Percentiles rank a stretch among this genome's conserved stretches.
phyloP scores from a whole-genome alignment of 768 basidiomycete genomes.

The Cystofilobasidium ferigula region DNA sequence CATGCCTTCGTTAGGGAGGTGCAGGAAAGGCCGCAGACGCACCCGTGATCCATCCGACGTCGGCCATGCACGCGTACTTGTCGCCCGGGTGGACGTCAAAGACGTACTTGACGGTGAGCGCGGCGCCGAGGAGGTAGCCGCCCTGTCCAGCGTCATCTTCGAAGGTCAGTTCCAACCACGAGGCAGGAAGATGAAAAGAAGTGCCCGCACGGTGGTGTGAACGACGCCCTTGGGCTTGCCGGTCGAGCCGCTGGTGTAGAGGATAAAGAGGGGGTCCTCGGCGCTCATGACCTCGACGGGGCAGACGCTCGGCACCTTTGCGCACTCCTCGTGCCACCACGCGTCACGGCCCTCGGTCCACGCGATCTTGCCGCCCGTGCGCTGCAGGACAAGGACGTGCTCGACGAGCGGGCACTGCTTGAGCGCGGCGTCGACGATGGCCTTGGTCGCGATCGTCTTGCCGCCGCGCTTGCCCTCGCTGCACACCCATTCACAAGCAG shows the following conservation, averaged over 20 bases:
- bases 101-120: slow-evolving; percentile 88
- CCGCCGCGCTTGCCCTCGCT: slow-evolving; percentile 82
- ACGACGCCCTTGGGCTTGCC: slow-evolving; percentile 97
- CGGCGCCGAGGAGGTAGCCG: slow-evolving; percentile 77
- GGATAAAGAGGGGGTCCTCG: slow-evolving; percentile 98
- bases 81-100: slow-evolving; percentile 97
- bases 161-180: slow-evolving; percentile 28
- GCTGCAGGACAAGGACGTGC: slow-evolving; percentile 75
- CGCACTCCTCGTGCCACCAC: slow-evolving; percentile 93
- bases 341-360: slow-evolving; percentile 75
- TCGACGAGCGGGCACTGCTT: slow-evolving; percentile 73
- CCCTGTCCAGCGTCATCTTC: slow-evolving; percentile 27
- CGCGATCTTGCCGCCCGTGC: slow-evolving; percentile 71
- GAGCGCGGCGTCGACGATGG: slow-evolving; percentile 83
- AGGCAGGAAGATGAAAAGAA: neutral
- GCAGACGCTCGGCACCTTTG: slow-evolving; percentile 75
- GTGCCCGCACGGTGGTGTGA: slow-evolving; percentile 51
- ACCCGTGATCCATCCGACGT: slow-evolving; percentile 97
- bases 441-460: slow-evolving; percentile 78
- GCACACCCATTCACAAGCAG: neutral
- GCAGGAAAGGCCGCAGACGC: slow-evolving; percentile 36
- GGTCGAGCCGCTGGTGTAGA: slow-evolving; percentile 79
- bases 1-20: neutral
- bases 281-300: slow-evolving; percentile 73
- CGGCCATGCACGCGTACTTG: slow-evolving; percentile 95